A percentile compares a stretch with the other conserved stretches of the same genome.
Evolutionary conservation across 768 basidiomycete genomes (phyloP).

Genomic region (Pleurotus tuber-regium): DNA sequence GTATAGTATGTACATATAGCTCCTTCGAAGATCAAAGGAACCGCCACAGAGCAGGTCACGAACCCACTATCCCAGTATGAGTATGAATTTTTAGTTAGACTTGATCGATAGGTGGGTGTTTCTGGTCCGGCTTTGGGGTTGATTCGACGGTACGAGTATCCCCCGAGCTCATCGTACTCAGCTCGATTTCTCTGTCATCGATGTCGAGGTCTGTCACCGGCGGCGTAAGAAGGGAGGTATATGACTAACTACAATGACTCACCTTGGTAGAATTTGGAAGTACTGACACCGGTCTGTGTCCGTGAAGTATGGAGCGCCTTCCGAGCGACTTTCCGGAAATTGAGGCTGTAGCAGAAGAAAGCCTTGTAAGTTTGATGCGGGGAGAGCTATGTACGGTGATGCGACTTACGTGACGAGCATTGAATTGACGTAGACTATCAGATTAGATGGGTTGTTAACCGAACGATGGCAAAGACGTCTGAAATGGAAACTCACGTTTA

Average conservation of each 20-base stretch:
- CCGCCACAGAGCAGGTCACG: too few relatives aligned
- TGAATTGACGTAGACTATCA: conserved; percentile 14
- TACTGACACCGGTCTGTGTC: not conserved
- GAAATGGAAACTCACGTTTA: conserved; percentile 11
- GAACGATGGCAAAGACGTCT: not conserved
- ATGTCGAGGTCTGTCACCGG: conserved; percentile 5
- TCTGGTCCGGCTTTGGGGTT: too few relatives aligned
- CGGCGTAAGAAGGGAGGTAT: not conserved
- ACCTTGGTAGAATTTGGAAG: conserved; percentile 9
- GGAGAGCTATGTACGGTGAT: not conserved
- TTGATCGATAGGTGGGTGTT: too few relatives aligned
- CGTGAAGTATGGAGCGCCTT: not conserved
- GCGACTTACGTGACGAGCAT: conserved; percentile 15
- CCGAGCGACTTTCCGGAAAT: conserved; percentile 5
- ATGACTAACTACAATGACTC: not conserved
- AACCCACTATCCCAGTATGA: too few relatives aligned
- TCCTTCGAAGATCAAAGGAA: too few relatives aligned
- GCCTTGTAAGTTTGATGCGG: not conserved
- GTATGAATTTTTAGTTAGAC: too few relatives aligned
- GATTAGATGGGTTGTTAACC: not conserved
- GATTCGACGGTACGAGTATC: too few relatives aligned
- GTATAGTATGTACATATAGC: too few relatives aligned
- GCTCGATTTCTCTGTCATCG: conserved; percentile 4
- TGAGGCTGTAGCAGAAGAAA: not conserved
- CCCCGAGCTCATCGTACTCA: not conserved